Evolutionary conservation across 768 basidiomycete species (phyloP).

Genomic region (Ramaria rubella): DNA sequence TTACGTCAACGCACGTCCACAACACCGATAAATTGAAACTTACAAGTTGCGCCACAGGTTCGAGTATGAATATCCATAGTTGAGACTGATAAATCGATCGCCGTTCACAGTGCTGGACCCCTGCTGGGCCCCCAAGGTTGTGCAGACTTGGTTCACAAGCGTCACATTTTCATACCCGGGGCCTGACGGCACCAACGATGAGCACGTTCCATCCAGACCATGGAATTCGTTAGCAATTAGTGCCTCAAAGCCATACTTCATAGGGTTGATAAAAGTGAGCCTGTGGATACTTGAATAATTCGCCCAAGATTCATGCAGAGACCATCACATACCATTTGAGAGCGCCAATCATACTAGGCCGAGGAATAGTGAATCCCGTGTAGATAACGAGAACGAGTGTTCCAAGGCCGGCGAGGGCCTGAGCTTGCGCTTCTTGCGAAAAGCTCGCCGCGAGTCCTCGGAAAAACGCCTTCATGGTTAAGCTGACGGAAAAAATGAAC

Average conservation of each 20-base stretch:
- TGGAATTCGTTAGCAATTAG: slow-evolving; percentile 80
- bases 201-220: slow-evolving; percentile 54
- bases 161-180: slow-evolving; percentile 52
- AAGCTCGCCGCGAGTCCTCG: slow-evolving; percentile 61
- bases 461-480: slow-evolving; percentile 83
- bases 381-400: slow-evolving; percentile 51
- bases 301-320: slow-evolving; percentile 21
- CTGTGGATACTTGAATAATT: slow-evolving; percentile 31
- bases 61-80: slow-evolving; percentile 35
- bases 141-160: slow-evolving; percentile 69
- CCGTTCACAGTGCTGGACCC: slow-evolving; percentile 56
- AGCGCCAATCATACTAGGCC: slow-evolving; percentile 59
- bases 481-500: slow-evolving; percentile 41
- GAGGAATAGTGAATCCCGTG: slow-evolving; percentile 57
- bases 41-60: slow-evolving; percentile 45
- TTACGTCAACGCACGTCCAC: not conserved
- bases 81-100: slow-evolving; percentile 41
- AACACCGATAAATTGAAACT: slow-evolving; percentile 12
- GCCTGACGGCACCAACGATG: slow-evolving; percentile 54
- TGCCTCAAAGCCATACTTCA: slow-evolving; percentile 68
- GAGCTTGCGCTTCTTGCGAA: slow-evolving; percentile 52
- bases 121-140: slow-evolving; percentile 55
- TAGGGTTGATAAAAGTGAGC: slow-evolving; percentile 39
- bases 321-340: slow-evolving; percentile 53
- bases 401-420: slow-evolving; percentile 48